Evolutionary conservation across 441 rosid species (phyloP).

Genomic region (Dalechampia spathulata): DNA sequence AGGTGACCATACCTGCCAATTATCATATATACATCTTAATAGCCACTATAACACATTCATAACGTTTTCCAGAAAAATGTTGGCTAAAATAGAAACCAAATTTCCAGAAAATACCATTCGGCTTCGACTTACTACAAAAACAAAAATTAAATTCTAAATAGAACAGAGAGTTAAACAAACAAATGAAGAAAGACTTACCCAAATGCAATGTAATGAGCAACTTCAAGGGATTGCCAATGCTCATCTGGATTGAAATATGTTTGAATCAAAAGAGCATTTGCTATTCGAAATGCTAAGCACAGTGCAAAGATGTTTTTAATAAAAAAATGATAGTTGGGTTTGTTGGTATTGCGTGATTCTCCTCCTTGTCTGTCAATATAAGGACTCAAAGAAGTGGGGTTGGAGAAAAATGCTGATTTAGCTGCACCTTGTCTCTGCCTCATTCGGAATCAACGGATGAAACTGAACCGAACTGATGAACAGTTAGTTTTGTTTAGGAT

Average conservation of each 20-base stretch:
- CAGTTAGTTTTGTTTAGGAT: no score
- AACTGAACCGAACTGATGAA: no score
- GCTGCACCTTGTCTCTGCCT: slow-evolving; percentile 14
- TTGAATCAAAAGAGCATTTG: slow-evolving; percentile 61
- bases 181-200: slow-evolving; percentile 35
- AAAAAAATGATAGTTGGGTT: slow-evolving; percentile 13
- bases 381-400: background rate
- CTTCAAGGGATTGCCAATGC: slow-evolving; percentile 92
- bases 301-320: slow-evolving; percentile 31
- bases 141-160: no score
- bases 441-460: no score
- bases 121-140: no score
- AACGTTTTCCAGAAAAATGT: no score
- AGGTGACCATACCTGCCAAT: slow-evolving; percentile 62
- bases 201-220: slow-evolving; percentile 61
- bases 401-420: background rate
- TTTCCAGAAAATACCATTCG: no score
- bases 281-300: slow-evolving; percentile 51
- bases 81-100: no score
- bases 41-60: no score
- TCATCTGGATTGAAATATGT: slow-evolving; percentile 90
- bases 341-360: background rate
- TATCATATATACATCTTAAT: no score
- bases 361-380: slow-evolving; percentile 1
- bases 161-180: background rate